phyloP scores from a whole-genome alignment of 2,329 filamentous ascomycete genomes.

The Botrytis tulipae region DNA sequence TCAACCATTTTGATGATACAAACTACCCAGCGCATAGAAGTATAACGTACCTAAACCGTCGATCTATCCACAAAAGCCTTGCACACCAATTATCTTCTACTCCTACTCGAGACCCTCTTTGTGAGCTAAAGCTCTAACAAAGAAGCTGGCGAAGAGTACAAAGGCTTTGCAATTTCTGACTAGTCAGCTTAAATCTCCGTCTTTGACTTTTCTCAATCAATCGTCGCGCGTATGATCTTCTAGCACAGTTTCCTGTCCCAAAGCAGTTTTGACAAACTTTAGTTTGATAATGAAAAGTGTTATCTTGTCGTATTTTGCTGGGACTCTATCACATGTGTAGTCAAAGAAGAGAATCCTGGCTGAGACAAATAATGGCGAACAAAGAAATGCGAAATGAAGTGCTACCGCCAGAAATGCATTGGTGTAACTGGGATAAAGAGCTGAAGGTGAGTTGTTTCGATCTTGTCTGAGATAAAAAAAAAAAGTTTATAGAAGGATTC shows the following conservation, averaged over 20 bases:
- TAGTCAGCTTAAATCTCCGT: too few species aligned
- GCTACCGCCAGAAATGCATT: neutral
- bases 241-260: neutral
- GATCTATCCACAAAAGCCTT: neutral
- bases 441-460: too few species aligned
- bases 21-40: neutral
- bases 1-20: neutral
- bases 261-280: neutral
- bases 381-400: slow-evolving; percentile 2
- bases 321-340: neutral
- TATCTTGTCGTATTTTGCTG: neutral
- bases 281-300: neutral
- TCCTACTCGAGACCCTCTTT: neutral
- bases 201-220: neutral
- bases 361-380: neutral
- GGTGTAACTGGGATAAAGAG: neutral
- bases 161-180: neutral
- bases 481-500: neutral
- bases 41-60: neutral
- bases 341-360: neutral
- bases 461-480: neutral
- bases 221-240: neutral
- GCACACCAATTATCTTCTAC: neutral
- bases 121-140: neutral
- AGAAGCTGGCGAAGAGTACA: neutral